These are phyloP conservation scores for Wickerhamiella occidentalis DNA, from an alignment of 805 yeast species.

Conservation along the genomic window DNA sequence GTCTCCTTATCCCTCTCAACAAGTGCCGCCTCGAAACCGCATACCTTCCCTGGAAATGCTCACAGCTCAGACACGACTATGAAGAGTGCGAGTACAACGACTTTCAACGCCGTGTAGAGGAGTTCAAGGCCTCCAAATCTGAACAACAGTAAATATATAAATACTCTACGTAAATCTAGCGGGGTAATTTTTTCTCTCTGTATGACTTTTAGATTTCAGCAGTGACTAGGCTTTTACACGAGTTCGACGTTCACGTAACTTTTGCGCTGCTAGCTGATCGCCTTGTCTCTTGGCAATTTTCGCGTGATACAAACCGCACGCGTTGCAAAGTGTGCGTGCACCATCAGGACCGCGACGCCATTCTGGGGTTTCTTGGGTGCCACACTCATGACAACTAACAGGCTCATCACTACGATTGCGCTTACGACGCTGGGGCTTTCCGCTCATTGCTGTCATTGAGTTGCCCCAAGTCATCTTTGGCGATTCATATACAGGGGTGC, in stretches of 20 bases:
- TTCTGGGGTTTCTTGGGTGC: constrained; percentile 56
- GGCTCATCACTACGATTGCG: constrained; percentile 15
- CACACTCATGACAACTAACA: constrained; percentile 37
- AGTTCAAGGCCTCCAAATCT: constrained; percentile 43
- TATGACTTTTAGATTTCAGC: no score
- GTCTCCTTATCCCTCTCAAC: constrained; percentile 45
- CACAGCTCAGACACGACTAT: constrained; percentile 67
- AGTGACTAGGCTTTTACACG: background rate
- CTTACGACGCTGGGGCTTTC: constrained; percentile 13
- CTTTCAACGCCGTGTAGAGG: constrained; percentile 67
- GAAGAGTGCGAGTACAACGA: constrained; percentile 79
- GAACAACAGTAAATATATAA: constrained; percentile 24
- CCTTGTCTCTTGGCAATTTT: constrained; percentile 52
- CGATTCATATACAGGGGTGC: constrained; percentile 2
- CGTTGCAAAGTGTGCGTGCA: constrained; percentile 63
- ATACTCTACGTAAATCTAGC: constrained; percentile 1
- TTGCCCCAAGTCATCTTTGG: constrained; percentile 3
- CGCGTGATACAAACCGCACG: constrained; percentile 68
- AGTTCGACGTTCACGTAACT: constrained; percentile 7
- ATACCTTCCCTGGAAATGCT: constrained; percentile 59
- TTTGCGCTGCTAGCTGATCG: constrained; percentile 22
- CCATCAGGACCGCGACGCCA: constrained; percentile 81
- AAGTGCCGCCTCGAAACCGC: constrained; percentile 47
- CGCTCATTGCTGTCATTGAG: constrained; percentile 4
- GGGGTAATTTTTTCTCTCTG: background rate